These are phyloP conservation scores for Citrus medica DNA, from an alignment of 345 rosid species.

Conservation along the genomic window DNA sequence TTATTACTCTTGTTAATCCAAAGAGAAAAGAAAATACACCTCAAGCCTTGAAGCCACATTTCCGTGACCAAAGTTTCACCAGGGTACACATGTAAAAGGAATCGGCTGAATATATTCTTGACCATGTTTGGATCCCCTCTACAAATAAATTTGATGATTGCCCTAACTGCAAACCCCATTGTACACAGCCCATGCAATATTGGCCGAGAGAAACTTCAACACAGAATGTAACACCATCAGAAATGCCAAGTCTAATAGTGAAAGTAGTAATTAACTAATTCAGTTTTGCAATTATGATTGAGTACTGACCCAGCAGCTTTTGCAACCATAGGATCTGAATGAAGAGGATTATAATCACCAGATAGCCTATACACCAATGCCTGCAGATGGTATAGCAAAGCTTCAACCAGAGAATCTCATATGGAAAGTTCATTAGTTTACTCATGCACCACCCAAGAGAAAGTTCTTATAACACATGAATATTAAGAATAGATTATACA, in stretches of 20 bases:
- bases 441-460: not conserved
- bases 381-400: constrained; percentile 39
- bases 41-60: constrained; percentile 79
- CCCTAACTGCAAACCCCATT: constrained; percentile 78
- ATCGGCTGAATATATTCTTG: constrained; percentile 61
- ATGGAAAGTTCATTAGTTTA: constrained; percentile 1
- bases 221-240: constrained; percentile 17
- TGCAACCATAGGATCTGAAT: constrained; percentile 83
- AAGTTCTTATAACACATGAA: not conserved
- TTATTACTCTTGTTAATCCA: not conserved
- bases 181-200: constrained; percentile 89
- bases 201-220: constrained; percentile 67
- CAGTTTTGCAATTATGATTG: not conserved
- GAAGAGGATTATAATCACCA: constrained; percentile 95
- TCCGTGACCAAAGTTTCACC: constrained; percentile 77
- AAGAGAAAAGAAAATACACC: constrained; percentile 33
- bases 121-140: constrained; percentile 59
- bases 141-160: constrained; percentile 74
- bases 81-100: constrained; percentile 82
- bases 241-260: not conserved
- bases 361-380: constrained; percentile 90
- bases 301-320: constrained; percentile 71
- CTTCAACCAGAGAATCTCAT: constrained; percentile 3
- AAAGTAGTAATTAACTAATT: not conserved
- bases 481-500: not conserved